These are phyloP conservation scores for Candida oleophila DNA, from an alignment of 805 yeast species.

Conservation along the genomic window DNA sequence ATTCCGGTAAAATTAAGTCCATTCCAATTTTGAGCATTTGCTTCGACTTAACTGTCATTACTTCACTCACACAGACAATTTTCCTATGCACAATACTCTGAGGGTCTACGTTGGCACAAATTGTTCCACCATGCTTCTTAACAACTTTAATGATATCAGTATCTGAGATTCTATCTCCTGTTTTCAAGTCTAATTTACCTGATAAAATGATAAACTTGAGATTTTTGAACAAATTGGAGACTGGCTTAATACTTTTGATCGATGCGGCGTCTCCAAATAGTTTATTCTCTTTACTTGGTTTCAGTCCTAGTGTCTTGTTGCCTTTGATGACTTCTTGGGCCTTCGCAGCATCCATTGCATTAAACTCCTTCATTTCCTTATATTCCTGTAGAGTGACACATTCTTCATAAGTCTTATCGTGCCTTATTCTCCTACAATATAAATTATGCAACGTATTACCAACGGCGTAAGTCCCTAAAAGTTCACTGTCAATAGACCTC, in stretches of 20 bases:
- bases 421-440: constrained; percentile 63
- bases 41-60: constrained; percentile 36
- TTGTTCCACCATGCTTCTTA: constrained; percentile 50
- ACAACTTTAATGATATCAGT: constrained; percentile 39
- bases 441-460: constrained; percentile 76
- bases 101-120: constrained; percentile 26
- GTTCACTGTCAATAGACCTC: constrained; percentile 57
- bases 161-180: constrained; percentile 26
- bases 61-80: constrained; percentile 36
- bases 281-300: constrained; percentile 14
- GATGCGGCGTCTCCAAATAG: constrained; percentile 8
- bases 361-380: constrained; percentile 31
- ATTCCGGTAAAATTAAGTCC: constrained; percentile 63
- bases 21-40: constrained; percentile 45
- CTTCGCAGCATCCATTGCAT: constrained; percentile 22
- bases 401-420: constrained; percentile 62
- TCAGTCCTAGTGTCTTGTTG: constrained; percentile 13
- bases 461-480: constrained; percentile 50
- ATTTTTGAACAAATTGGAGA: constrained; percentile 39
- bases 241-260: constrained; percentile 3
- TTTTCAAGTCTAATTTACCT: constrained; percentile 36
- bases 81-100: constrained; percentile 25
- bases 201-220: constrained; percentile 52
- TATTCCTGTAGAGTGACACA: constrained; percentile 59
- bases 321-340: constrained; percentile 28